Conservation (phyloP, 2,329 filamentous ascomycete genomes). For the Alternaria sp. region DNA sequence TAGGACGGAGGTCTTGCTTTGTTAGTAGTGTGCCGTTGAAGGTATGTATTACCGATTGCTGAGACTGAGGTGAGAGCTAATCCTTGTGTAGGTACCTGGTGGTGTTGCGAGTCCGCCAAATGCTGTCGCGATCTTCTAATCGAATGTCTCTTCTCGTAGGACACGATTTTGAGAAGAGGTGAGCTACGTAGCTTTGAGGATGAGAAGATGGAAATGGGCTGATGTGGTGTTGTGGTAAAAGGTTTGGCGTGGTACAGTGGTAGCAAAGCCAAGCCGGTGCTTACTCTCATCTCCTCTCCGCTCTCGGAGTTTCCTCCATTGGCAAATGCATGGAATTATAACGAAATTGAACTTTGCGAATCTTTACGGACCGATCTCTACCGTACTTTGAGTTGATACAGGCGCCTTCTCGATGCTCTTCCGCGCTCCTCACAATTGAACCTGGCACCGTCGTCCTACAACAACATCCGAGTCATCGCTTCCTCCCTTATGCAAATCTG, state of each 20-base stretch:
- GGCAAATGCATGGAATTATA: neutral
- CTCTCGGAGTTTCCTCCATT: neutral
- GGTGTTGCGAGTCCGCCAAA: slow-evolving; percentile 51
- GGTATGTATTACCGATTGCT: slow-evolving; percentile 25
- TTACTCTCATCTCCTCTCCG: neutral
- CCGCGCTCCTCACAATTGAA: neutral
- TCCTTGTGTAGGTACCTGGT: slow-evolving; percentile 56
- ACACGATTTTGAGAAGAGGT: neutral
- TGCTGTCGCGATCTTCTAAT: slow-evolving; percentile 49
- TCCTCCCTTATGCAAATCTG: neutral
- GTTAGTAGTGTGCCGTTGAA: slow-evolving; percentile 68
- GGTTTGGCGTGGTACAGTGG: neutral
- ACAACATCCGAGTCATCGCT: neutral
- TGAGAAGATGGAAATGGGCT: neutral
- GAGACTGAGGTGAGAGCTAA: neutral
- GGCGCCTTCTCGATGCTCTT: neutral
- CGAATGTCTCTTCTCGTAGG: neutral
- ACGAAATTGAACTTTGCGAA: neutral
- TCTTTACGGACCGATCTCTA: neutral
- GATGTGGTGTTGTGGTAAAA: neutral
- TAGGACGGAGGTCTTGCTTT: slow-evolving; percentile 66
- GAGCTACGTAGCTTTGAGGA: neutral
- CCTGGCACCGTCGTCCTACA: neutral
- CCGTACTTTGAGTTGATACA: neutral
- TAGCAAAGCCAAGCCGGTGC: neutral